These are phyloP conservation scores for Metarhizium brunneum DNA, from an alignment of 2,329 filamentous ascomycete genomes.

Conservation along the genomic window DNA sequence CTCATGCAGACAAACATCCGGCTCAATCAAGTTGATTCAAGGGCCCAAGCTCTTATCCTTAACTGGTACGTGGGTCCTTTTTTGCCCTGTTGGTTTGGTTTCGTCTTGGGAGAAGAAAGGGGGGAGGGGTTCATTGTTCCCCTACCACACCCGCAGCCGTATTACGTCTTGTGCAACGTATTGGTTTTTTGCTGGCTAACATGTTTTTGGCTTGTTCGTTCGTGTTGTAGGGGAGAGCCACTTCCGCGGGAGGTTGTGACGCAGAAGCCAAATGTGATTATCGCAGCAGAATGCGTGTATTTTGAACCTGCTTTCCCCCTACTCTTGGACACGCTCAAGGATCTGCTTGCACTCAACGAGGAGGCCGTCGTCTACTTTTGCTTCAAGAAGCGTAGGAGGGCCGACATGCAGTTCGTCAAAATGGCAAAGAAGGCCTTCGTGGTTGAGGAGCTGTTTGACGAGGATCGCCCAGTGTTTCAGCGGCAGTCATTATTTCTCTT, in stretches of 20 bases:
- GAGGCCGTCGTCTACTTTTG: slow-evolving; percentile 65
- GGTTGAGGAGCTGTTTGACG: slow-evolving; percentile 53
- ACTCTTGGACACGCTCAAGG: slow-evolving; percentile 66
- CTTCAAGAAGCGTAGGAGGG: slow-evolving; percentile 86
- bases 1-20: slow-evolving; percentile 81
- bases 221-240: slow-evolving; percentile 45
- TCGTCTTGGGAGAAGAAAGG: neutral
- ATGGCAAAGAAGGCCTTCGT: slow-evolving; percentile 57
- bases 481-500: slow-evolving; percentile 53
- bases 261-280: slow-evolving; percentile 64
- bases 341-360: slow-evolving; percentile 65
- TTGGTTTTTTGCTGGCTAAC: neutral
- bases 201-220: neutral
- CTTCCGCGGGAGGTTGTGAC: slow-evolving; percentile 42
- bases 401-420: slow-evolving; percentile 67
- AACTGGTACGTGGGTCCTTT: slow-evolving; percentile 57
- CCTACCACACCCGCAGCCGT: neutral
- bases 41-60: slow-evolving; percentile 59
- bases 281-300: slow-evolving; percentile 97
- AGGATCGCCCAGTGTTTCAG: slow-evolving; percentile 47
- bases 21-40: slow-evolving; percentile 62
- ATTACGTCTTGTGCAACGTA: neutral
- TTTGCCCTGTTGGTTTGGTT: neutral
- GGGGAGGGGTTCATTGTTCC: too few species aligned
- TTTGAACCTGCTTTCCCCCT: slow-evolving; percentile 93